A percentile compares a stretch with the other conserved stretches of the same genome.
phyloP scores from a whole-genome alignment of 352 stramenopile species.

The Aphanomyces astaci region DNA sequence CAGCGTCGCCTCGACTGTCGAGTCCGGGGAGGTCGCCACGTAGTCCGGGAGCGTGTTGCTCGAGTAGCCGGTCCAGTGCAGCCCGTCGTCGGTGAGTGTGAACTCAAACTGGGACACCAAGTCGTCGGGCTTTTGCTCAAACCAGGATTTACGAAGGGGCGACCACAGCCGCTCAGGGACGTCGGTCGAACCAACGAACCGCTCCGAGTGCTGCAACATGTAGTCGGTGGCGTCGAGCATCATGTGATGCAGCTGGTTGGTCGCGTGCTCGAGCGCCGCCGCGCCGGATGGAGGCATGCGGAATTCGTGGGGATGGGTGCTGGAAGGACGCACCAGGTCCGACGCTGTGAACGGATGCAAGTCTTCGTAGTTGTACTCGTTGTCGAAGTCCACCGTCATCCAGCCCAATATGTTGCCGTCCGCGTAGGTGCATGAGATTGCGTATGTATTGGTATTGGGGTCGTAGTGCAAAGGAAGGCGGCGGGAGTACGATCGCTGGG shows the following conservation, averaged over 20 bases:
- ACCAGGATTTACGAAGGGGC: constrained; percentile 12
- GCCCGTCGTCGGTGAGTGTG: not conserved
- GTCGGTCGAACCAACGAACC: not conserved
- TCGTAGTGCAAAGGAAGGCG: not conserved
- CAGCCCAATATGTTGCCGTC: constrained; percentile 9
- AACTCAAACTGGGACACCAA: not conserved
- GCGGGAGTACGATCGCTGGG: constrained; percentile 1
- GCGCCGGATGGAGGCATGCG: not conserved
- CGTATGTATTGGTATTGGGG: not conserved
- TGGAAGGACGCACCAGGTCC: not conserved
- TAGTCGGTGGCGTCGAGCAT: constrained; percentile 20
- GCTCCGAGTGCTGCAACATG: constrained; percentile 2
- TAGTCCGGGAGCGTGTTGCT: not conserved
- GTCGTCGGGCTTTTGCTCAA: constrained; percentile 7
- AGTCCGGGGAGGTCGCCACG: not conserved
- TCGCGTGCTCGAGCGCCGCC: constrained; percentile 1
- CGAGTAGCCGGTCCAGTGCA: not conserved
- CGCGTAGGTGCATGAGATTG: constrained; percentile 4
- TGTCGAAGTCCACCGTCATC: constrained; percentile 12
- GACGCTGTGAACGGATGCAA: not conserved
- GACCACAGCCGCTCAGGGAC: not conserved
- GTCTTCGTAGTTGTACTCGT: constrained; percentile 21
- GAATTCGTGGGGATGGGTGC: not conserved
- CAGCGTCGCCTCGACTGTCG: not conserved
- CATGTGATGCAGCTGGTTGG: constrained; percentile 12